These are phyloP conservation scores for Omphalotus olearius DNA, from an alignment of 1,284 basidiomycete species.

Conservation along the genomic window DNA sequence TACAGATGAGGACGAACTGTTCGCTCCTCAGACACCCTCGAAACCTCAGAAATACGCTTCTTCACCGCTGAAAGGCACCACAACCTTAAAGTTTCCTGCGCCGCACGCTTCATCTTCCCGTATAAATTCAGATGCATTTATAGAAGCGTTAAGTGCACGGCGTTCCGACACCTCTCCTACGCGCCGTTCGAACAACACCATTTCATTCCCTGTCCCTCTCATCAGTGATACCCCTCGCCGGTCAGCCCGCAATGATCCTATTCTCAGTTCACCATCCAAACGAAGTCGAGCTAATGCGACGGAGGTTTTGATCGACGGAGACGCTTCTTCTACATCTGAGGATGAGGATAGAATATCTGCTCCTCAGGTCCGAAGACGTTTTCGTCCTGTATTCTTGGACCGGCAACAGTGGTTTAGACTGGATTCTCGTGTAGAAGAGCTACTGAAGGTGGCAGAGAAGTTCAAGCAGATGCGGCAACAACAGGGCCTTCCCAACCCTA, in stretches of 20 bases:
- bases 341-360: not conserved
- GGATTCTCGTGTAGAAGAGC: not conserved
- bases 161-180: not conserved
- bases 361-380: conserved; percentile 1
- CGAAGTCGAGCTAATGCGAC: not conserved
- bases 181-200: not conserved
- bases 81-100: not conserved
- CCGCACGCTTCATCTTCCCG: not conserved
- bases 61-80: not conserved
- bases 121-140: not conserved
- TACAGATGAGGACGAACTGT: no score
- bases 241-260: not conserved
- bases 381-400: conserved; percentile 12
- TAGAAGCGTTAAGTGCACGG: not conserved
- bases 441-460: conserved; percentile 8
- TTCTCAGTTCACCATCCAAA: not conserved
- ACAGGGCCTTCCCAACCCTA: no score
- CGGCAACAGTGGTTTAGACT: conserved; percentile 7
- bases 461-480: no score
- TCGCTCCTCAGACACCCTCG: not conserved
- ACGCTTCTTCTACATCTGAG: not conserved
- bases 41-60: not conserved
- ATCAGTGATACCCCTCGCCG: not conserved
- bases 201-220: not conserved
- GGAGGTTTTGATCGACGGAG: not conserved